Evolutionary conservation across 2,329 filamentous ascomycete genomes (phyloP).

Genomic region (Penicillium sp.): DNA sequence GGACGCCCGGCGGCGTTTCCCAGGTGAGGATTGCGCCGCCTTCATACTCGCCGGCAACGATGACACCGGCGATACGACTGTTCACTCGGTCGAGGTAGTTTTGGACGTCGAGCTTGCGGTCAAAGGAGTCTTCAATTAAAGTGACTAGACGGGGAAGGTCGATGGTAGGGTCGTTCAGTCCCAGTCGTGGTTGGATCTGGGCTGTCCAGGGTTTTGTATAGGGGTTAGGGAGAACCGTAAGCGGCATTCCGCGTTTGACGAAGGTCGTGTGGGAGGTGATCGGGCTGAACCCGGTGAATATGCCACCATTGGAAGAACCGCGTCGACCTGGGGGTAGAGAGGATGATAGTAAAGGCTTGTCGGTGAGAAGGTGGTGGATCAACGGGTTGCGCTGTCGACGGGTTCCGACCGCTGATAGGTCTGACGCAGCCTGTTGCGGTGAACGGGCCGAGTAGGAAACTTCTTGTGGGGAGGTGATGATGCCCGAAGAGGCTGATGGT

Average conservation of each 20-base stretch:
- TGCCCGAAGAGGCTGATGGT: conserved; percentile 77
- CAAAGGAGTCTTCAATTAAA: conserved; percentile 92
- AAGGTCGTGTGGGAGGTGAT: conserved; percentile 67
- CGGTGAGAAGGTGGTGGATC: conserved; percentile 92
- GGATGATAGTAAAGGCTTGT: conserved; percentile 88
- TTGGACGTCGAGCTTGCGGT: conserved; percentile 74
- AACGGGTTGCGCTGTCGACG: conserved; percentile 73
- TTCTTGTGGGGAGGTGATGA: conserved; percentile 83
- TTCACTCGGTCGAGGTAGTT: conserved; percentile 81
- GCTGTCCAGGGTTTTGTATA: conserved; percentile 65
- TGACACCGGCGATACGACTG: conserved; percentile 79
- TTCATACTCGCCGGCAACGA: conserved; percentile 95
- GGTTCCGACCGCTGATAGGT: conserved; percentile 52
- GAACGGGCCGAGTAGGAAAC: conserved; percentile 62
- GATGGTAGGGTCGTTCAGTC: conserved; percentile 74
- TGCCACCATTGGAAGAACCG: conserved; percentile 30
- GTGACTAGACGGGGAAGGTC: conserved; percentile 79
- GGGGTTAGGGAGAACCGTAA: conserved; percentile 77
- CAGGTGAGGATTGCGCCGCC: conserved; percentile 92
- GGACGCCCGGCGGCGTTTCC: conserved; percentile 69
- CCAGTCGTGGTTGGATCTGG: conserved; percentile 60
- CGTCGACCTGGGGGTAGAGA: conserved; percentile 76
- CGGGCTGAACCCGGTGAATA: conserved; percentile 30
- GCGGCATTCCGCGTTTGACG: conserved; percentile 84
- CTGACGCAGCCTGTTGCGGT: conserved; percentile 26